Evolutionary conservation across 2,329 filamentous ascomycete genomes (phyloP).

Genomic region (Aspergillus chevalieri): DNA sequence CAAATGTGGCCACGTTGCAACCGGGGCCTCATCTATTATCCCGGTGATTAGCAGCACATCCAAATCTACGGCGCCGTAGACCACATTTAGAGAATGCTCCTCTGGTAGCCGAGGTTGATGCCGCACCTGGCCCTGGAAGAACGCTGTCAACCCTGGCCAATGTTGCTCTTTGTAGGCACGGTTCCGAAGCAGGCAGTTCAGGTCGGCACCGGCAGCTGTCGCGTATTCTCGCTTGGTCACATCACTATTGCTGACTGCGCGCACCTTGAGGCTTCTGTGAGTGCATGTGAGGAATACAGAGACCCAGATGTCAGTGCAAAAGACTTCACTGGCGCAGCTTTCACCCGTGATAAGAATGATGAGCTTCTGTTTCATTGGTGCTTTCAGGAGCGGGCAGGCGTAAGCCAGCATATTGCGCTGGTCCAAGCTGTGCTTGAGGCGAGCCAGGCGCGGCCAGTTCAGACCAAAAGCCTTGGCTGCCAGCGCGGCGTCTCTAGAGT

Average conservation of each 20-base stretch:
- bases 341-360: constrained; percentile 50
- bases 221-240: constrained; percentile 54
- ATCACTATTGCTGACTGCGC: constrained; percentile 52
- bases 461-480: constrained; percentile 52
- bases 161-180: constrained; percentile 59
- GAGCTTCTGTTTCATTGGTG: constrained; percentile 36
- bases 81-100: constrained; percentile 47
- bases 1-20: constrained; percentile 49
- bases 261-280: constrained; percentile 29
- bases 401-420: constrained; percentile 49
- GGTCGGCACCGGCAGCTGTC: constrained; percentile 41
- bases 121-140: constrained; percentile 44
- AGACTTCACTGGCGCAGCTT: constrained; percentile 56
- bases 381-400: constrained; percentile 48
- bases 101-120: constrained; percentile 43
- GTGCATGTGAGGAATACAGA: constrained; percentile 29
- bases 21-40: constrained; percentile 56
- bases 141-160: constrained; percentile 46
- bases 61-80: constrained; percentile 36
- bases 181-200: constrained; percentile 45
- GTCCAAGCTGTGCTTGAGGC: constrained; percentile 48
- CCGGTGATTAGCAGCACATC: constrained; percentile 59
- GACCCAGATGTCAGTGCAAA: constrained; percentile 51
- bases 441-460: constrained; percentile 46
- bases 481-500: constrained; percentile 51